Evolutionary conservation across 139 green algal species (phyloP).

Genomic region (Parachlorella kessleri): DNA sequence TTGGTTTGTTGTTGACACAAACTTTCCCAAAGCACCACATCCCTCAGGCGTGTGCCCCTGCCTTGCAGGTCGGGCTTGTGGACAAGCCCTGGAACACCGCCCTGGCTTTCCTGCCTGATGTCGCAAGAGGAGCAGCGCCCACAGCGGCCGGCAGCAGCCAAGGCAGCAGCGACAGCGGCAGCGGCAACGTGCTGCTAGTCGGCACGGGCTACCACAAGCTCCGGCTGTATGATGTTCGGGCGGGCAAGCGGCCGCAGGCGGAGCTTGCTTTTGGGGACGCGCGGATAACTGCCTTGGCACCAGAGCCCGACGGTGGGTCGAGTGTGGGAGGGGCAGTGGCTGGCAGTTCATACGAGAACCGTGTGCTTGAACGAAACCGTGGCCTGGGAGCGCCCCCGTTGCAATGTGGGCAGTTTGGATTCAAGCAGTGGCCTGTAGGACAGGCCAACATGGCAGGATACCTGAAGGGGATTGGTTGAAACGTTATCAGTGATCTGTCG

Average conservation of each 20-base stretch:
- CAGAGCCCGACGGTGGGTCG: constrained; percentile 41
- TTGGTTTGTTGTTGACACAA: too few relatives aligned
- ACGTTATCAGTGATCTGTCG: too few relatives aligned
- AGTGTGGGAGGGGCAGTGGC: not conserved
- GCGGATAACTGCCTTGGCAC: constrained; percentile 50
- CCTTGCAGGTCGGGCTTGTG: constrained; percentile 46
- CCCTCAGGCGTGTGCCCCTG: too few relatives aligned
- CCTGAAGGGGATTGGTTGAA: too few relatives aligned
- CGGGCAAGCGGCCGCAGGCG: constrained; percentile 65
- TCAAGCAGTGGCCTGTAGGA: too few relatives aligned
- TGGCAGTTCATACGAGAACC: too few relatives aligned
- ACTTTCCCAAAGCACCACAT: too few relatives aligned
- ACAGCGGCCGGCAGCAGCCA: too few relatives aligned
- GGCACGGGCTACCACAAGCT: constrained; percentile 52
- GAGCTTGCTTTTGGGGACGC: constrained; percentile 57
- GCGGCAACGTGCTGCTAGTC: constrained; percentile 26
- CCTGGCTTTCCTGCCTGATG: constrained; percentile 19
- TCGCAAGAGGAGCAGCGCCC: not conserved
- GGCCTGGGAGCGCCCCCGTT: too few relatives aligned
- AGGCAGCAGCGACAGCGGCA: constrained; percentile 24
- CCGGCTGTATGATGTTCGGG: constrained; percentile 45
- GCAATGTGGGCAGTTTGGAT: too few relatives aligned
- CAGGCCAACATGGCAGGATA: too few relatives aligned
- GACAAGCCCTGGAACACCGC: constrained; percentile 42
- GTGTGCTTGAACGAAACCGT: too few relatives aligned